Percentiles rank a stretch among this genome's conserved stretches.
These are phyloP conservation scores for Nannizziopsis barbatae DNA, from an alignment of 2,329 filamentous ascomycete genomes.

Conservation along the genomic window DNA sequence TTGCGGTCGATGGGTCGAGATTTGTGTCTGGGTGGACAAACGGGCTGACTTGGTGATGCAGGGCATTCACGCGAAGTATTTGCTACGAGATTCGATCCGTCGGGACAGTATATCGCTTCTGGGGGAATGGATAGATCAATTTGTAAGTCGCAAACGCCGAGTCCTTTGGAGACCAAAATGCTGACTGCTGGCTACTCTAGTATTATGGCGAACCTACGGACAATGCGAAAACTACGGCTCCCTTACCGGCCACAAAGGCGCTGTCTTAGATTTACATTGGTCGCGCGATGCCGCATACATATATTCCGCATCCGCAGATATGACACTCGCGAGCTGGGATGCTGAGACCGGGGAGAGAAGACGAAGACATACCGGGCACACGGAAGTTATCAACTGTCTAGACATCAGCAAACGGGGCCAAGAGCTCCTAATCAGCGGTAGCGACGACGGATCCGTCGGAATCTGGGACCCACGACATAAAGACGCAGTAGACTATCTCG, in stretches of 20 bases:
- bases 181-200: constrained; percentile 35
- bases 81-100: constrained; percentile 76
- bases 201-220: constrained; percentile 88
- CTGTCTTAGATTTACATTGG: constrained; percentile 88
- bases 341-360: constrained; percentile 83
- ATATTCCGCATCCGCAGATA: constrained; percentile 88
- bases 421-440: constrained; percentile 79
- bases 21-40: background rate
- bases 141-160: constrained; percentile 42
- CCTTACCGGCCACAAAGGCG: constrained; percentile 79
- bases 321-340: constrained; percentile 90
- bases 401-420: constrained; percentile 83
- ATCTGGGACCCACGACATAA: constrained; percentile 95
- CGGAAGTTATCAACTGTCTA: constrained; percentile 88
- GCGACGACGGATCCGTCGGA: constrained; percentile 85
- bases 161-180: background rate
- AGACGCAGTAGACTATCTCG: constrained; percentile 73
- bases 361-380: constrained; percentile 82
- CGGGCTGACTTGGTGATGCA: constrained; percentile 17
- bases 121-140: constrained; percentile 92
- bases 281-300: constrained; percentile 84
- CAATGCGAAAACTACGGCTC: constrained; percentile 90
- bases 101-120: constrained; percentile 79
- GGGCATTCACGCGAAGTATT: constrained; percentile 75
- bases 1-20: constrained; percentile 13